These are phyloP conservation scores for Adansonia gregorii DNA, from an alignment of 441 rosid species.

Conservation along the genomic window DNA sequence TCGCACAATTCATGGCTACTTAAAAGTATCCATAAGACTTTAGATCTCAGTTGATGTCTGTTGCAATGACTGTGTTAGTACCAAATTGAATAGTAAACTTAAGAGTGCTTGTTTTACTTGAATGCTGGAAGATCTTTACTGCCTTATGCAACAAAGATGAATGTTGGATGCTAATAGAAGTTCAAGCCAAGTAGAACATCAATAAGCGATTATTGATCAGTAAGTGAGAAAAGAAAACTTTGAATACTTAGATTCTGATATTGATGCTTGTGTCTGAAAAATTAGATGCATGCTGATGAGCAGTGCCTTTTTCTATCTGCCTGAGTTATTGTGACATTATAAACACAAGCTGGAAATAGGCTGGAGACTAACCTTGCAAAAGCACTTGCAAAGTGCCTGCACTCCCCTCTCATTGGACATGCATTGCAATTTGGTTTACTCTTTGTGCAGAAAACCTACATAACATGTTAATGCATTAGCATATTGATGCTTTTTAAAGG, in stretches of 20 bases:
- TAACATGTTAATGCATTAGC: conserved; percentile 33
- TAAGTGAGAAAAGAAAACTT: conserved; percentile 2
- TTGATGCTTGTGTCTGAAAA: background rate
- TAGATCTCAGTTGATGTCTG: conserved; percentile 8
- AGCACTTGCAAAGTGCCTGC: conserved; percentile 99
- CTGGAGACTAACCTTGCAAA: conserved; percentile 79
- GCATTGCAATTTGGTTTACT: conserved; percentile 96
- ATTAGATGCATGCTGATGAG: conserved; percentile 2
- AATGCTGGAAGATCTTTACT: conserved; percentile 10
- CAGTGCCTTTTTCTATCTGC: conserved; percentile 6
- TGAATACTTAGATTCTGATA: conserved; percentile 15
- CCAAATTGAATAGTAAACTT: background rate
- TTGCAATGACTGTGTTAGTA: background rate
- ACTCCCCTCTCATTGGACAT: conserved; percentile 98
- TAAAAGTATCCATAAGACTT: background rate
- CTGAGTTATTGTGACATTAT: background rate
- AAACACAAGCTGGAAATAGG: conserved; percentile 19
- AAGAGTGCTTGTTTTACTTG: background rate
- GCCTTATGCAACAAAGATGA: background rate
- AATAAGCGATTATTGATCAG: conserved; percentile 16
- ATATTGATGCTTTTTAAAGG: conserved; percentile 26
- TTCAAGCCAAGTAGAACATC: conserved; percentile 5
- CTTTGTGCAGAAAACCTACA: conserved; percentile 98
- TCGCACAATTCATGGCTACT: conserved; percentile 19
- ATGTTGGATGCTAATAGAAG: conserved; percentile 19